Percentiles rank a stretch among this genome's conserved stretches.
These are phyloP conservation scores for Heliosperma pusillum DNA, from an alignment of 148 eudicot species.

Conservation along the genomic window DNA sequence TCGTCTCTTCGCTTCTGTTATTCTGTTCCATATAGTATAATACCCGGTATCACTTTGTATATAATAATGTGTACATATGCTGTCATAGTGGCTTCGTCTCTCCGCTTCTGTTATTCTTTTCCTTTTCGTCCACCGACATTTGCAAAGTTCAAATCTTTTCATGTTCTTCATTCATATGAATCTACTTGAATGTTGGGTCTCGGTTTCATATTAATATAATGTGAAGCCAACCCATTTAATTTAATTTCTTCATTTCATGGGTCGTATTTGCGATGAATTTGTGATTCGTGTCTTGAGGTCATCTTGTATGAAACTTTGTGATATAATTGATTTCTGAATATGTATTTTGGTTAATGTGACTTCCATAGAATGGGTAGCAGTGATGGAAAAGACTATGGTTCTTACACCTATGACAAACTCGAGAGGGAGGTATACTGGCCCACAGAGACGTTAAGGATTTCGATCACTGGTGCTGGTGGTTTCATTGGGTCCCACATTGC, in stretches of 20 bases:
- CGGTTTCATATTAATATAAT: too few species aligned
- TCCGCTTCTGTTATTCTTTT: neutral
- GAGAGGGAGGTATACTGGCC: conserved; percentile 58
- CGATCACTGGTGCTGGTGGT: conserved; percentile 57
- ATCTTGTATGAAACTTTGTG: neutral
- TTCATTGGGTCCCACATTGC: conserved; percentile 58
- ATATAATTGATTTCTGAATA: neutral
- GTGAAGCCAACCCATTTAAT: too few species aligned
- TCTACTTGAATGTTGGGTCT: neutral
- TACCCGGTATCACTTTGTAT: neutral
- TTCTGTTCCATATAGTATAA: too few species aligned
- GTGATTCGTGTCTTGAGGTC: neutral
- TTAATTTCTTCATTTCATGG: too few species aligned
- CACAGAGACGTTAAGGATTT: conserved; percentile 44
- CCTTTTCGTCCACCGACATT: neutral
- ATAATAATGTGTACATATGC: neutral
- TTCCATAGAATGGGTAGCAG: conserved; percentile 40
- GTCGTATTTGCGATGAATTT: too few species aligned
- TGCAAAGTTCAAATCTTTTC: neutral
- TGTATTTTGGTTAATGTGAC: conserved; percentile 1
- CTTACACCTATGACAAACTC: conserved; percentile 49
- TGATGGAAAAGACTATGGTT: conserved; percentile 41
- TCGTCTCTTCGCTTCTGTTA: neutral
- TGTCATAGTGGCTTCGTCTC: neutral
- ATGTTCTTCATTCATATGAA: neutral